These are phyloP conservation scores for Melocanna baccifera DNA, from an alignment of 176 grass and related monocot genomes.

Conservation along the genomic window DNA sequence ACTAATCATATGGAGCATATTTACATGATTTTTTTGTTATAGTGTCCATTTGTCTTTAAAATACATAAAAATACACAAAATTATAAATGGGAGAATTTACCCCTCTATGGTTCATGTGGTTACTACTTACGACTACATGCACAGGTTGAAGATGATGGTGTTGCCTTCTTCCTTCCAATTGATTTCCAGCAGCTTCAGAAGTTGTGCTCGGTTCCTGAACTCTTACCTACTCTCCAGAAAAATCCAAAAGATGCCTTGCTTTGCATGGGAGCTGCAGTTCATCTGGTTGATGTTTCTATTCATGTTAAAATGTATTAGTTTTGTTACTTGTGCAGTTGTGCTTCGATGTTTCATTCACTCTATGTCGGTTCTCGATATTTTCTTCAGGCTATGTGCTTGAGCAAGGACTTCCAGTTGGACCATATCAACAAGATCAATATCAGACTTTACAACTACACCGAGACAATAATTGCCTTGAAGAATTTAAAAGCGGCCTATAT, in stretches of 20 bases:
- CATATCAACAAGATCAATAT: slow-evolving; percentile 68
- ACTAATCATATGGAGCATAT: not conserved
- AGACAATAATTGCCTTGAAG: slow-evolving; percentile 57
- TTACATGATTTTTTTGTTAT: not conserved
- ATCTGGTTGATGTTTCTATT: slow-evolving; percentile 56
- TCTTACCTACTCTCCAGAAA: slow-evolving; percentile 42
- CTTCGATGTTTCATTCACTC: not conserved
- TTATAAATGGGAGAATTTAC: not conserved
- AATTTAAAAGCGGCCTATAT: slow-evolving; percentile 86
- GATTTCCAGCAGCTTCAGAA: slow-evolving; percentile 64
- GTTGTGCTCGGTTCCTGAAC: slow-evolving; percentile 33
- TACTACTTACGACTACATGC: not conserved
- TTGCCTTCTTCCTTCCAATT: slow-evolving; percentile 45
- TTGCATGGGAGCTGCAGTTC: slow-evolving; percentile 79
- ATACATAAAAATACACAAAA: not conserved
- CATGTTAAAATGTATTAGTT: slow-evolving; percentile 1
- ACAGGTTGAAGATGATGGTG: slow-evolving; percentile 60
- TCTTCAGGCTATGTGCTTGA: slow-evolving; percentile 38
- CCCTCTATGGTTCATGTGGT: not conserved
- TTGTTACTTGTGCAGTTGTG: not conserved
- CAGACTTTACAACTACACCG: slow-evolving; percentile 72
- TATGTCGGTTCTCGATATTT: slow-evolving; percentile 15
- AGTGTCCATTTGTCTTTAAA: not conserved
- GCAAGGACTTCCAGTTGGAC: slow-evolving; percentile 22
- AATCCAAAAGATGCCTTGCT: slow-evolving; percentile 67